phyloP scores from a whole-genome alignment of 306 rosid genomes.

The Medicago lupulina region DNA sequence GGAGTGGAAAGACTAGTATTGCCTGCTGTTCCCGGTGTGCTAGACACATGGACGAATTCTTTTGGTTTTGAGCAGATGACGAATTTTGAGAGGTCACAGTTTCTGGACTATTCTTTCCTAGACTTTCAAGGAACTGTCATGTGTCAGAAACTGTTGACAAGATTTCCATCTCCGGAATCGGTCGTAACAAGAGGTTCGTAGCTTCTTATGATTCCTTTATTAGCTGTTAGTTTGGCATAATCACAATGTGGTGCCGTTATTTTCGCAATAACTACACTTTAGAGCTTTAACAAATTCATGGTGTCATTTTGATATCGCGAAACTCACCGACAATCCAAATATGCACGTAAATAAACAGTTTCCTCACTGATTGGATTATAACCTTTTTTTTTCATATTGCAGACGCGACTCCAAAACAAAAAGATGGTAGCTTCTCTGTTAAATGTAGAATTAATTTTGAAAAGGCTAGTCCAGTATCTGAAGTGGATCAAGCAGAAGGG shows the following conservation, averaged over 20 bases:
- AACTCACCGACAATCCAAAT: background rate
- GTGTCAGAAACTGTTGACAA: constrained; percentile 78
- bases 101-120: constrained; percentile 71
- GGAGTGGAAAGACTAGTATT: constrained; percentile 86
- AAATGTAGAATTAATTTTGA: constrained; percentile 43
- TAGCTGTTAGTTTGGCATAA: background rate
- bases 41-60: constrained; percentile 77
- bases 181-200: constrained; percentile 53
- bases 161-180: constrained; percentile 41
- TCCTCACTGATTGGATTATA: background rate
- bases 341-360: background rate
- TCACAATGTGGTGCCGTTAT: background rate
- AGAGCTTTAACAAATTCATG: too few relatives aligned
- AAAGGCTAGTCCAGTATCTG: constrained; percentile 51
- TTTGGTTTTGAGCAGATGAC: constrained; percentile 78
- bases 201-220: constrained; percentile 9
- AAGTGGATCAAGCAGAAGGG: constrained; percentile 54
- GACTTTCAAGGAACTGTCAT: constrained; percentile 72
- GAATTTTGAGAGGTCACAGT: constrained; percentile 60
- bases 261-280: too few relatives aligned
- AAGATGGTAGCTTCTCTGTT: constrained; percentile 27
- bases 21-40: constrained; percentile 74
- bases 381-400: constrained; percentile 36
- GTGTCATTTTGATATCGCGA: background rate
- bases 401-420: constrained; percentile 41